phyloP scores from a whole-genome alignment of 768 basidiomycete species.

The Lactarius deliciosus region DNA sequence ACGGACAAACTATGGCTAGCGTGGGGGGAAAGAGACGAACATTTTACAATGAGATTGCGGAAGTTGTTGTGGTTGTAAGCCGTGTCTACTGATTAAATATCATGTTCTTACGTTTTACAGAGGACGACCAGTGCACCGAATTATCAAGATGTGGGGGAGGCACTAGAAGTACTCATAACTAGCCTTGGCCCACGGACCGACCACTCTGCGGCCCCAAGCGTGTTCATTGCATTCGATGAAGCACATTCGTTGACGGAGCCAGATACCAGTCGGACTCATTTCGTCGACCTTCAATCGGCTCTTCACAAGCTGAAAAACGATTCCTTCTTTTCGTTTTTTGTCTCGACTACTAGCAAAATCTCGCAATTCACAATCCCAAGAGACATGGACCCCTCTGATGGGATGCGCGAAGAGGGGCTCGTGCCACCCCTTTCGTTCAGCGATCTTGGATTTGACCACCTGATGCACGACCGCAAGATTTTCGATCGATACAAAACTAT shows the following conservation, averaged over 20 bases:
- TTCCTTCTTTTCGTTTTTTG: background rate
- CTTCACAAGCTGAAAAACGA: background rate
- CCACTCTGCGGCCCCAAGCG: background rate
- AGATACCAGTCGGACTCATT: background rate
- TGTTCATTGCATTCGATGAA: conserved; percentile 6
- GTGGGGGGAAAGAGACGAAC: background rate
- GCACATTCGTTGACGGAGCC: background rate
- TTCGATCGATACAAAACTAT: background rate
- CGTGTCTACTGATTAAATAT: background rate
- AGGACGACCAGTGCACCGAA: background rate
- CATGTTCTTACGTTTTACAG: background rate
- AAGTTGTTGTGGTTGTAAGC: background rate
- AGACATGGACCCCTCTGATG: no score
- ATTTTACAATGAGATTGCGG: background rate
- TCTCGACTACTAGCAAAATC: background rate
- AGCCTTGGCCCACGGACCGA: background rate
- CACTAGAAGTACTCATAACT: background rate
- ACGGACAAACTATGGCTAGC: background rate
- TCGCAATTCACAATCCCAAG: background rate
- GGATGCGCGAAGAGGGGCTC: no score
- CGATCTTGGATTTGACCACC: background rate
- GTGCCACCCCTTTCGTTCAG: no score
- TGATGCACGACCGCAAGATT: background rate
- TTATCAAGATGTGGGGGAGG: accelerated
- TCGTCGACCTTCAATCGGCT: background rate